These are phyloP conservation scores for Monosporascus sp. DNA, from an alignment of 2,329 filamentous ascomycete species.

Conservation along the genomic window DNA sequence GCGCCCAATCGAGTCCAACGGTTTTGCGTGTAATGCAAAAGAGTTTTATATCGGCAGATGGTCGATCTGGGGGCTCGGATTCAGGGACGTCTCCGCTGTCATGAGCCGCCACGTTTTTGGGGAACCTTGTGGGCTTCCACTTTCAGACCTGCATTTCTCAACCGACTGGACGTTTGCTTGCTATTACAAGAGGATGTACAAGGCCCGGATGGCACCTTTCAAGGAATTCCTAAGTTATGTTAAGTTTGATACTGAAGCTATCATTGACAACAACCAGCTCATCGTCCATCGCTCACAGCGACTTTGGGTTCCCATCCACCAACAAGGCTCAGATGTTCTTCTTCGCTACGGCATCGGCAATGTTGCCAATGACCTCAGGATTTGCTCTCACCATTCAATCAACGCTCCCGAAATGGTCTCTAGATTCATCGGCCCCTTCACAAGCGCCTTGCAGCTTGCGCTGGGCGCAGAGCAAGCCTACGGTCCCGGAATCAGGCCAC, in stretches of 20 bases:
- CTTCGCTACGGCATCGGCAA: conserved; percentile 8
- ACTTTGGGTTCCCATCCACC: conserved; percentile 8
- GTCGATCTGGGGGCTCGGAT: conserved; percentile 7
- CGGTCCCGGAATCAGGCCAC: not conserved
- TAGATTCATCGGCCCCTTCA: conserved; percentile 5
- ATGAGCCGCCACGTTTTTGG: conserved; percentile 1
- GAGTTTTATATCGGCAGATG: conserved; percentile 6
- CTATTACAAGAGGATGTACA: conserved; percentile 6
- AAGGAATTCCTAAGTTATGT: conserved; percentile 9
- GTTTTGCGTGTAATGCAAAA: conserved; percentile 3
- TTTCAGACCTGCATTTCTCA: conserved; percentile 3
- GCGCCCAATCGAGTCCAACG: not conserved
- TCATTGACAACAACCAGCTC: not conserved
- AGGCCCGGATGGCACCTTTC: conserved; percentile 3
- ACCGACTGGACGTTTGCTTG: conserved; percentile 8
- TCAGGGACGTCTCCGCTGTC: conserved; percentile 6
- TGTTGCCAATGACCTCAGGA: conserved; percentile 8
- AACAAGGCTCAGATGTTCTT: conserved; percentile 8
- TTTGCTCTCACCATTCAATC: conserved; percentile 6
- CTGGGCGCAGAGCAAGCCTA: not conserved
- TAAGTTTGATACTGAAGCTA: conserved; percentile 8
- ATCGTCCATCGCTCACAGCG: conserved; percentile 7
- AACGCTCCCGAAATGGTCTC: conserved; percentile 4
- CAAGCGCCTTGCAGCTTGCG: conserved; percentile 1
- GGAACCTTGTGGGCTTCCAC: conserved; percentile 1